Base-by-base conservation (phyloP, 2,329 filamentous ascomycete species). In the Leptodontidium sp. region DNA sequence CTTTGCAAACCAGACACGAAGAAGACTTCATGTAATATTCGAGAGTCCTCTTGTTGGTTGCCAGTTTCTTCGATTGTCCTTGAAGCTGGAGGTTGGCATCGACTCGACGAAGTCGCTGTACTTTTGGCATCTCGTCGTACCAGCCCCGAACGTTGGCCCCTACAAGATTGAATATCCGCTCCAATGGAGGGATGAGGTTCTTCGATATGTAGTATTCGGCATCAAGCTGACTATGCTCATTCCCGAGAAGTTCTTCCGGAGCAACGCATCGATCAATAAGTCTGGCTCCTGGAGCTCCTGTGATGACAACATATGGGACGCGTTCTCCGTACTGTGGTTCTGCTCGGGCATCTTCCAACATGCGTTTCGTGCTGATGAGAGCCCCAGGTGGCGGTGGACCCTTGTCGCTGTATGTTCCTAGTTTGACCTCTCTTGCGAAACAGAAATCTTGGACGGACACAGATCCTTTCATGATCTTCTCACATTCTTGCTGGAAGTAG, bases 201-300 rank as follows among this genome's bases (percentile, higher is more conserved):
- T 98, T 98, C 21, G 87, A 89, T 76, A 99, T 98, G 82, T 99
- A 99, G 81, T 99, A 99, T 74, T 98, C 94, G 0, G 94, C 91
- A 77, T 99, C 96, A 21, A 99, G 86, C 74, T 93, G 90, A 62
- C 91, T 87, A 75, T 95, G 88, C 26, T 92, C 88, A 72, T 93
- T 93, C 64, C 88, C 83, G 1, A 98, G 85, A 4, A 98, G 84
- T 11, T 90, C 90, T 75, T 98, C 94, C 0, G 96, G 96, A 40
- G 93, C 88, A 0, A 99, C 92, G 77, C 94, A 97, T 14, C 96
- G 91, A 79, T 98, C 95, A 73, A 94, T 90, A 9, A 99, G 86
- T 38, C 93, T 84, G 8, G 94, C 91, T 0, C 94, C 93, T 0
- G 96, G 96, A 0, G 92, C 93, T 3, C 96, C 96, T 0, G 93